Conservation (phyloP, 352 stramenopile genomes). For the Globisporangium ultimum region DNA sequence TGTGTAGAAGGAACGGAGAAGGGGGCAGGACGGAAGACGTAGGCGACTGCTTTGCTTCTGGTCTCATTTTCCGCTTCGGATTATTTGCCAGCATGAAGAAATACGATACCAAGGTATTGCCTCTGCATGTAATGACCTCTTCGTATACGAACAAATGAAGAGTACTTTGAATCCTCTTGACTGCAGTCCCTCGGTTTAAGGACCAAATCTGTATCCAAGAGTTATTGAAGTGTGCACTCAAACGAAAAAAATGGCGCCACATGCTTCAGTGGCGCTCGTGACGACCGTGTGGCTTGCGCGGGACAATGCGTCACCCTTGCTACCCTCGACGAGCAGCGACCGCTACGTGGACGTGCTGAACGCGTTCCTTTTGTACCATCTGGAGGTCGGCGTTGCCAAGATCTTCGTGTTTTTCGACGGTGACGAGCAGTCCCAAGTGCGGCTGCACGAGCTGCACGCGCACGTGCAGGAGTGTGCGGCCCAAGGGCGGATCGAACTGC, state of each 20-base stretch:
- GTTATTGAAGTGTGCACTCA: neutral
- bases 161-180: too few species aligned
- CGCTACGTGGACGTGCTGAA: slow-evolving; percentile 26
- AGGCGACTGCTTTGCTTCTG: neutral
- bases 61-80: neutral
- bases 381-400: slow-evolving; percentile 26
- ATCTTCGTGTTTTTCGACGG: slow-evolving; percentile 39
- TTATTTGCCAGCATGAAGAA: neutral
- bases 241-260: neutral
- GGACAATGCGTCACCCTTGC: too few species aligned
- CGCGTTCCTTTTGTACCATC: slow-evolving; percentile 37
- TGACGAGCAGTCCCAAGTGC: slow-evolving; percentile 15
- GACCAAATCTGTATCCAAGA: neutral
- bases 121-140: too few species aligned
- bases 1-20: neutral
- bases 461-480: slow-evolving; percentile 10
- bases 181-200: neutral
- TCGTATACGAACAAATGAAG: too few species aligned
- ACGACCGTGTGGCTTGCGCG: slow-evolving; percentile 33
- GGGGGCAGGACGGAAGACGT: neutral
- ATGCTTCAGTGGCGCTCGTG: slow-evolving; percentile 27
- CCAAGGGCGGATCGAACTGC: slow-evolving; percentile 22
- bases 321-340: too few species aligned
- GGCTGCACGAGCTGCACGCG: slow-evolving; percentile 8
- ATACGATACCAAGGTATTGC: neutral